These are phyloP conservation scores for Xylaria sp. DNA, from an alignment of 2,329 filamentous ascomycete species.

Conservation along the genomic window DNA sequence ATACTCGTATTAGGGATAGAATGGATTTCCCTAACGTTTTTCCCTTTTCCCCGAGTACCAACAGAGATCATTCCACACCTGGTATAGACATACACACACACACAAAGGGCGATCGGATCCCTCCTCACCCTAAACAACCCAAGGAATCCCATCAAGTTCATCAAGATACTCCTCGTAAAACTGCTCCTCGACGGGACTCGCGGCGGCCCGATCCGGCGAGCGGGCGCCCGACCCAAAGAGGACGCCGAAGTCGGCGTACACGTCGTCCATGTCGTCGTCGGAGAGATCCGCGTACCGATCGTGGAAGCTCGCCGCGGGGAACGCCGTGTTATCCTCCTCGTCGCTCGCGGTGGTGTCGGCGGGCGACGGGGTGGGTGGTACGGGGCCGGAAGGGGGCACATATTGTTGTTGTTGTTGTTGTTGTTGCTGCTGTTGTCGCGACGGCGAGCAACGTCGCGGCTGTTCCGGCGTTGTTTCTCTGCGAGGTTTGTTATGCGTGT, in stretches of 20 bases:
- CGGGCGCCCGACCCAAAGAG: conserved; percentile 56
- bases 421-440: not conserved
- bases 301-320: conserved; percentile 60
- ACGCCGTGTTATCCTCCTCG: conserved; percentile 61
- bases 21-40: not conserved
- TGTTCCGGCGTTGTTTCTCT: conserved; percentile 8
- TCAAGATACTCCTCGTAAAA: conserved; percentile 67
- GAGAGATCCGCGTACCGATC: conserved; percentile 55
- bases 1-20: not conserved
- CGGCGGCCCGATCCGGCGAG: conserved; percentile 39
- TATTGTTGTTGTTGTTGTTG: no score
- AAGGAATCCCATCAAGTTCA: conserved; percentile 66
- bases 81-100: not conserved
- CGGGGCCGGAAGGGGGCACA: not conserved
- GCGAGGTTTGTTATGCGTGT: not conserved
- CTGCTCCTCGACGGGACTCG: conserved; percentile 53
- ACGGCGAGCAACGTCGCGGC: not conserved
- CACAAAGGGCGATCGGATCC: not conserved
- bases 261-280: conserved; percentile 61
- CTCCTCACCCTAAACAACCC: conserved; percentile 49
- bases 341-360: conserved; percentile 41
- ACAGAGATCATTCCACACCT: not conserved
- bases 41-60: not conserved
- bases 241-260: conserved; percentile 66
- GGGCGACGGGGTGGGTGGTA: not conserved